Evolutionary conservation across 169 alveolate genomes (phyloP).

Genomic region (Plasmodium adleri): DNA sequence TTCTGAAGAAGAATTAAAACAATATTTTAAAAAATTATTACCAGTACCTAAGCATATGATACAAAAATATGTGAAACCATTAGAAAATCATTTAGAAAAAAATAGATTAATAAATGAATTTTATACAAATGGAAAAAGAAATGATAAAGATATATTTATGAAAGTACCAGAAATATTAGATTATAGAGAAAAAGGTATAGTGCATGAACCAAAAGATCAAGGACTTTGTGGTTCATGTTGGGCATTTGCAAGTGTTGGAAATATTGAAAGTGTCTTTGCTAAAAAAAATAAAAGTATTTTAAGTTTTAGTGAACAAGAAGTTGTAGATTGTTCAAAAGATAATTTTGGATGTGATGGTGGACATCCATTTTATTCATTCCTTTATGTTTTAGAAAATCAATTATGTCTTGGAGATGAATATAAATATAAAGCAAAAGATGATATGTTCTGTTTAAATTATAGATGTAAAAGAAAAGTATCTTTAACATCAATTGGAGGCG

Average conservation of each 20-base stretch:
- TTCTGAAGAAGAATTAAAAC: conserved; percentile 50
- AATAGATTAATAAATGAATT: not conserved
- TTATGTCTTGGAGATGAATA: conserved; percentile 79
- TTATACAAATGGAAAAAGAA: not conserved
- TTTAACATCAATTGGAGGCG: conserved; percentile 68
- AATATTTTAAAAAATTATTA: conserved; percentile 47
- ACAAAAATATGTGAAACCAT: conserved; percentile 40
- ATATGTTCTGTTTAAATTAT: conserved; percentile 69
- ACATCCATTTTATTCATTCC: conserved; percentile 85
- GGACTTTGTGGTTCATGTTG: conserved; percentile 91
- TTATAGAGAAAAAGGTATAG: conserved; percentile 52
- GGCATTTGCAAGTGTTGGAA: conserved; percentile 89
- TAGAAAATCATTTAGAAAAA: not conserved
- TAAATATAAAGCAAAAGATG: conserved; percentile 83
- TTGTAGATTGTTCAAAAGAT: conserved; percentile 88
- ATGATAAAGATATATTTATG: not conserved
- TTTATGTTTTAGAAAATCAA: conserved; percentile 87
- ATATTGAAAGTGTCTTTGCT: conserved; percentile 82
- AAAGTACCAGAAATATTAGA: conserved; percentile 24
- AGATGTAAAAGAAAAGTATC: conserved; percentile 69
- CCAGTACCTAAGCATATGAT: conserved; percentile 31
- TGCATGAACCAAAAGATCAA: conserved; percentile 82
- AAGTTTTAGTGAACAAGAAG: conserved; percentile 90
- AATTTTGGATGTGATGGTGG: conserved; percentile 92
- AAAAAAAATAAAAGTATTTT: conserved; percentile 44